Evolutionary conservation across 2,329 filamentous ascomycete species (phyloP), one percentile per base, ranked within the genome.

Genomic region (Podosphaera xanthii): DNA sequence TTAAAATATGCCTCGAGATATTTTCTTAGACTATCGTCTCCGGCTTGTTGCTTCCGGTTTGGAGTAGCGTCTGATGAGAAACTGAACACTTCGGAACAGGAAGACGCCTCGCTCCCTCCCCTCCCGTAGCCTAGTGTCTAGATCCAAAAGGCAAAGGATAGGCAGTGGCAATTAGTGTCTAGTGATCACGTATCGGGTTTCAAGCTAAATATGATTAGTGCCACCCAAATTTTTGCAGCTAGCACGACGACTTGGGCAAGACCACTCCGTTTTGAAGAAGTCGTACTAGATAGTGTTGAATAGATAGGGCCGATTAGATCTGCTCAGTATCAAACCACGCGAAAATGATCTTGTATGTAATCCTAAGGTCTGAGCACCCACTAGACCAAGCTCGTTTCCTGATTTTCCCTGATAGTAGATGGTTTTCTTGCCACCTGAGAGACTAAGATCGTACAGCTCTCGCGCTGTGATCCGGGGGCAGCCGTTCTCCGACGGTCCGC

Each of bases 51-150:
- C 49, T 52, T 31, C 12, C 49, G 10, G 30, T 30, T 33, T 46
- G 42, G 14, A 33, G 9, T 52, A 35, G 22, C 33, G 49, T 9
- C 33, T 14, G 8, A 35, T 35, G 10, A 52, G 12, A 30, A 35
- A 14, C 49, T 52, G 49, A 52, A 52, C 30, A 9, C 49, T 22
- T 35, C 33, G 33, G 33, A 52, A 35, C 22, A 33, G 36, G 38
- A 44, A 46, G 22, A 62, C 63, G 65, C 62, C 52, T 64, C 64
- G 64, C 63, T 59, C 64, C 62, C 62, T 61, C 59, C 58, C 58
- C 60, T 62, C 59, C 61, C 63, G 61, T 59, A 44, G 59, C 46
- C 48, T 44, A 58, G 61, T 8, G 50, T 58, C 58, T 59, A 56
- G 59, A 60, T 58, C 59, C 49, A 54, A 62, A 35, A 12, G n/a